Percentiles rank a stretch among this genome's conserved stretches.
These are phyloP conservation scores for Coemansia guatemalensis DNA, from an alignment of 192 early-diverging fungal species.

Conservation along the genomic window DNA sequence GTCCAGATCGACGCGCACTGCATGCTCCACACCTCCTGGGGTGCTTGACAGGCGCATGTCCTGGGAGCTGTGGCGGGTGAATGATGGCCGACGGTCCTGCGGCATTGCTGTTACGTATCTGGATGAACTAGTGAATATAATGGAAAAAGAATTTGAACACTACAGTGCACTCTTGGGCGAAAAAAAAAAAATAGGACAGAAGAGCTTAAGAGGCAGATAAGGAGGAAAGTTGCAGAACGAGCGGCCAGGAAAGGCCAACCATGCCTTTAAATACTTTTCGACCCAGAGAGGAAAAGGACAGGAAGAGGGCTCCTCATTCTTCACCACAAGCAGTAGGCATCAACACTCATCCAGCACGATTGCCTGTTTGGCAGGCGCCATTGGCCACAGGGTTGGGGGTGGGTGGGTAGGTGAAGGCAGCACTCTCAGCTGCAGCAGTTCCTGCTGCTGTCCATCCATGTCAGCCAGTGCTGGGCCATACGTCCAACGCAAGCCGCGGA, in stretches of 20 bases:
- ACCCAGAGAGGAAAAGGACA: neutral
- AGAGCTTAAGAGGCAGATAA: neutral
- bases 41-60: conserved; percentile 45
- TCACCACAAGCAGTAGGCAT: neutral
- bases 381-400: neutral
- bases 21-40: conserved; percentile 50
- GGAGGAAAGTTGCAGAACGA: neutral
- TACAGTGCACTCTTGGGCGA: neutral
- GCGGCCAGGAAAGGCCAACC: neutral
- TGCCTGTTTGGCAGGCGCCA: neutral
- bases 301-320: neutral
- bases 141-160: neutral
- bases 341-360: no score
- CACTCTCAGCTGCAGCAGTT: no score
- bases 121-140: neutral
- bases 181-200: neutral
- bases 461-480: neutral
- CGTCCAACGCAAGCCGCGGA: neutral
- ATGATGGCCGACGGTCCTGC: conserved; percentile 47
- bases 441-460: neutral
- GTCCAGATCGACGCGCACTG: conserved; percentile 50
- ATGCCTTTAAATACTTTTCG: neutral
- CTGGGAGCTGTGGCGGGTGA: conserved; percentile 52
- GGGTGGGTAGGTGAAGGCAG: neutral
- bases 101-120: conserved; percentile 18